Conservation (phyloP, 2,329 filamentous ascomycete species). For the Fusarium dimerum region DNA sequence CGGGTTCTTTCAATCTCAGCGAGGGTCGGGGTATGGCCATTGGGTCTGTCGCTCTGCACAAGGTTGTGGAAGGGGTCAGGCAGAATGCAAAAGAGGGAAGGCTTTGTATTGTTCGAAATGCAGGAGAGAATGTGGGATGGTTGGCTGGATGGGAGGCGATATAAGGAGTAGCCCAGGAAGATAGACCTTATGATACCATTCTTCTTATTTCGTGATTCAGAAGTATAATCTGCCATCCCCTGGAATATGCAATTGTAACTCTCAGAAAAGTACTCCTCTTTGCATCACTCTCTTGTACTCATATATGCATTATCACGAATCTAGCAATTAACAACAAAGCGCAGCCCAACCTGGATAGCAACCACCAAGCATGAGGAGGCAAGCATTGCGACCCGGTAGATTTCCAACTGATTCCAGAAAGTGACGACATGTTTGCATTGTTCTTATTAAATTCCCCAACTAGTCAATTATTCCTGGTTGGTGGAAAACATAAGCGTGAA, state of each 20-base stretch:
- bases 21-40: slow-evolving; percentile 76
- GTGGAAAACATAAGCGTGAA: slow-evolving; percentile 15
- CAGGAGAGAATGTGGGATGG: slow-evolving; percentile 77
- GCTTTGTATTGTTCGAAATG: slow-evolving; percentile 79
- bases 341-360: no score
- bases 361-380: no score
- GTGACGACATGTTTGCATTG: slow-evolving; percentile 3
- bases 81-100: slow-evolving; percentile 44
- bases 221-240: no score
- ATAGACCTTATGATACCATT: no score
- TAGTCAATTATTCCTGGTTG: not conserved
- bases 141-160: slow-evolving; percentile 76
- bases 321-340: no score
- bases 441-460: not conserved
- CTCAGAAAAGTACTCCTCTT: no score
- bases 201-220: not conserved
- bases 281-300: no score
- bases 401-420: not conserved
- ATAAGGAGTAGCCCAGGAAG: slow-evolving; percentile 29
- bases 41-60: slow-evolving; percentile 66
- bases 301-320: no score
- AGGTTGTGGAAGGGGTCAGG: slow-evolving; percentile 45
- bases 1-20: slow-evolving; percentile 78
- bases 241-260: no score
- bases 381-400: not conserved